These are phyloP conservation scores for Podospora fimiseda DNA, from an alignment of 495 filamentous ascomycete species.

Conservation along the genomic window DNA sequence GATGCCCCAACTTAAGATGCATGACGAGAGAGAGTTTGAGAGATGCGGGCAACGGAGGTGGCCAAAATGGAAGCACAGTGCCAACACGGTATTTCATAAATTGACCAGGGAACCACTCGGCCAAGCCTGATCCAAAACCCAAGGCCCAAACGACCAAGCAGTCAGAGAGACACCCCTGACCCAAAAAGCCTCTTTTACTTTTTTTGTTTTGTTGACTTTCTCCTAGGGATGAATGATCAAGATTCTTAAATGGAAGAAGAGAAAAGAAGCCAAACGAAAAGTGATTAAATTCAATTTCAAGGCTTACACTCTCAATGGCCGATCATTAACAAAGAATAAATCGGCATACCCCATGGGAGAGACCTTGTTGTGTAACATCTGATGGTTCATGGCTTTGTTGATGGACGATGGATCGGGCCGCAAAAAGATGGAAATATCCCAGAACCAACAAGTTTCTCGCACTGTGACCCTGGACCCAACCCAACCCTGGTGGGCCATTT, in stretches of 20 bases:
- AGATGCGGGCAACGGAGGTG: not conserved
- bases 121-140: not conserved
- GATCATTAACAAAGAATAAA: not conserved
- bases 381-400: not conserved
- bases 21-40: conserved; percentile 3
- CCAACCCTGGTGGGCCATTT: not conserved
- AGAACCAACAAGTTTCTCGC: not conserved
- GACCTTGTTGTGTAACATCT: not conserved
- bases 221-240: no score
- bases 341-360: not conserved
- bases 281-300: no score
- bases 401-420: not conserved
- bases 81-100: not conserved
- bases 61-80: not conserved
- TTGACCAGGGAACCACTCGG: not conserved
- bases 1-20: not conserved
- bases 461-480: not conserved
- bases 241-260: no score
- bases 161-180: not conserved
- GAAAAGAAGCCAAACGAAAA: no score
- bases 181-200: not conserved
- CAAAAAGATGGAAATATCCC: not conserved
- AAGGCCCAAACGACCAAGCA: not conserved
- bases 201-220: no score
- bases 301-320: no score